These are phyloP conservation scores for Camellia lanceoleosa DNA, from an alignment of 148 eudicot species.

Conservation along the genomic window DNA sequence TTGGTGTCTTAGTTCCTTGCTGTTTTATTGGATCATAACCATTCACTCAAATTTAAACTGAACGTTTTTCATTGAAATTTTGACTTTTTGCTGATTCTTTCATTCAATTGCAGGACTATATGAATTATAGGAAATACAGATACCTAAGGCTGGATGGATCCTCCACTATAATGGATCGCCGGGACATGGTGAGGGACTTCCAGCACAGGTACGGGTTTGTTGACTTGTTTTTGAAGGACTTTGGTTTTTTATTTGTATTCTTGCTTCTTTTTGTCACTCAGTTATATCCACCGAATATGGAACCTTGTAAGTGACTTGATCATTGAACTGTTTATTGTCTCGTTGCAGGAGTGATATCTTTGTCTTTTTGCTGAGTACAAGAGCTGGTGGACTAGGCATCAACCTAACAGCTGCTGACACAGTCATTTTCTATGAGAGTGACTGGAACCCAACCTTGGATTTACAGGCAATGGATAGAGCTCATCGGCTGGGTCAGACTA, in stretches of 20 bases:
- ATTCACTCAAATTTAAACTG: background rate
- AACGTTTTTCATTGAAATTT: conserved; percentile 5
- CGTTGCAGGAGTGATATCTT: conserved; percentile 83
- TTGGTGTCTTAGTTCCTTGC: conserved; percentile 5
- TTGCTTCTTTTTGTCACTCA: background rate
- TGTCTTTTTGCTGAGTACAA: conserved; percentile 94
- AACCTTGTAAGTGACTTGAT: conserved; percentile 6
- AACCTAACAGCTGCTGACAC: conserved; percentile 98
- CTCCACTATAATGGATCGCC: conserved; percentile 93
- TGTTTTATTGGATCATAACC: background rate
- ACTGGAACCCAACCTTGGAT: conserved; percentile 98
- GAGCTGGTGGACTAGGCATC: conserved; percentile 97
- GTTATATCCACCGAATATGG: background rate
- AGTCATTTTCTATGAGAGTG: conserved; percentile 97
- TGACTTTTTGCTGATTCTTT: conserved; percentile 14
- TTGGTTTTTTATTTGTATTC: background rate
- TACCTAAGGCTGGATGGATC: conserved; percentile 97
- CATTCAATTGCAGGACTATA: conserved; percentile 69
- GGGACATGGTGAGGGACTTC: conserved; percentile 98
- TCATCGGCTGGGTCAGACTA: conserved; percentile 98
- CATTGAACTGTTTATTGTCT: conserved; percentile 17
- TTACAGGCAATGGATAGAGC: conserved; percentile 99
- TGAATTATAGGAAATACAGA: conserved; percentile 91
- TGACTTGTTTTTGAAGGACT: background rate
- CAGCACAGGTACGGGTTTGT: conserved; percentile 61